phyloP scores from a whole-genome alignment of 768 basidiomycete genomes.

The Mycena vulgaris region DNA sequence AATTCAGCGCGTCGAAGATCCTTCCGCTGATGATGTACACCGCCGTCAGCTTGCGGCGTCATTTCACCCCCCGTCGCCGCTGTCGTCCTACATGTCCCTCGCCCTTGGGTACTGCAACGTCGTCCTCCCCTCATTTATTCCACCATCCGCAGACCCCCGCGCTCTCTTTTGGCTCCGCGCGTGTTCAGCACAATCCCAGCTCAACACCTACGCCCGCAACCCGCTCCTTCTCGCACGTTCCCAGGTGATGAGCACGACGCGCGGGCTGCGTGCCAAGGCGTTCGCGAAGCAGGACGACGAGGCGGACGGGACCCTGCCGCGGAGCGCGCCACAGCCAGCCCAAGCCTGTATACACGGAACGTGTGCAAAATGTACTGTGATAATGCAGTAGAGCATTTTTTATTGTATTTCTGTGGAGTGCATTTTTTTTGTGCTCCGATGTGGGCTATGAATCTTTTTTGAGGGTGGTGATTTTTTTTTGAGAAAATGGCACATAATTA shows the following conservation, averaged over 20 bases:
- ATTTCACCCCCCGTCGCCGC: conserved; percentile 45
- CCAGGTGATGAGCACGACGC: conserved; percentile 60
- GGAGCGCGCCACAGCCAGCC: conserved; percentile 10
- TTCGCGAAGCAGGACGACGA: conserved; percentile 71
- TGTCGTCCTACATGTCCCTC: conserved; percentile 67
- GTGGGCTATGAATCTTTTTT: too few species aligned
- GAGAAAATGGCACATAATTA: too few species aligned
- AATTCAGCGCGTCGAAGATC: not conserved
- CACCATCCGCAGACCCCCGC: conserved; percentile 44
- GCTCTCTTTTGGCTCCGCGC: conserved; percentile 69
- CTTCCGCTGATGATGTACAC: conserved; percentile 59
- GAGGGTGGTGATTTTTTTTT: too few species aligned
- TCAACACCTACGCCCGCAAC: conserved; percentile 56
- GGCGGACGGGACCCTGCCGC: conserved; percentile 51
- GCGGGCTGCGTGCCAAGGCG: conserved; percentile 58
- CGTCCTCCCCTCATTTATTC: conserved; percentile 67
- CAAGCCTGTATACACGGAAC: conserved; percentile 32
- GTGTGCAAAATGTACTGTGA: not conserved
- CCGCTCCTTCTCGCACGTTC: conserved; percentile 60
- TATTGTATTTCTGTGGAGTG: too few species aligned
- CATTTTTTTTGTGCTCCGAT: too few species aligned
- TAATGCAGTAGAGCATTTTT: too few species aligned
- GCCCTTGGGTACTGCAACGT: conserved; percentile 71
- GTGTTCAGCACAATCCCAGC: conserved; percentile 62
- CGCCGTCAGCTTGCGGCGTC: conserved; percentile 68